Conservation (phyloP, 305 asterid genomes). For the Ajuga reptans region DNA sequence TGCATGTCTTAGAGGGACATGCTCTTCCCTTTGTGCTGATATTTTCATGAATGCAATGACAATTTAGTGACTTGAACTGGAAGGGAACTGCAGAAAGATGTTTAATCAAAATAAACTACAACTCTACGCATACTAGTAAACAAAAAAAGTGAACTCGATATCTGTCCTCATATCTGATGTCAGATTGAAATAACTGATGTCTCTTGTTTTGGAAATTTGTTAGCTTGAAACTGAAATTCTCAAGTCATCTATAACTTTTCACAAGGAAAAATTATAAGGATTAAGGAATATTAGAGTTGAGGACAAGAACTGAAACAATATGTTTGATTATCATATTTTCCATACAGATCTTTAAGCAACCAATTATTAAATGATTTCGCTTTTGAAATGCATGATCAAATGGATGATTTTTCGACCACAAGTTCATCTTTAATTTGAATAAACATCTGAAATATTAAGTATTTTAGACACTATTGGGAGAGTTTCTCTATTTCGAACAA, state of each 20-base stretch:
- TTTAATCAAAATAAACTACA: background rate
- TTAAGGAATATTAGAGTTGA: background rate
- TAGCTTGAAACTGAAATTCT: background rate
- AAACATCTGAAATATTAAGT: background rate
- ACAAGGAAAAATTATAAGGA: background rate
- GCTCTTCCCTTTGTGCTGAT: background rate
- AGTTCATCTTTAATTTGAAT: background rate
- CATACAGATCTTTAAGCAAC: too few relatives aligned
- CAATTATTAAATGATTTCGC: too few relatives aligned
- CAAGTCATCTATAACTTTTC: background rate
- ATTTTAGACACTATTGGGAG: background rate
- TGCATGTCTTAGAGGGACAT: constrained; percentile 4
- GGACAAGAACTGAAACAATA: background rate
- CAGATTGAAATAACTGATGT: background rate
- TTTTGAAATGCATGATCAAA: background rate
- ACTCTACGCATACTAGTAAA: background rate
- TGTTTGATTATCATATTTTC: background rate
- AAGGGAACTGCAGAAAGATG: background rate
- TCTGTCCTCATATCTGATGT: background rate
- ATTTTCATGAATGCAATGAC: background rate
- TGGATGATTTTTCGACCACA: background rate
- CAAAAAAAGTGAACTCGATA: background rate
- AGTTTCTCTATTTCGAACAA: background rate
- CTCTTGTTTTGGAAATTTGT: background rate
- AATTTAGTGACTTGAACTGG: background rate